Conservation (phyloP, 2,329 filamentous ascomycete species). For the Ophiobolus disseminans region DNA sequence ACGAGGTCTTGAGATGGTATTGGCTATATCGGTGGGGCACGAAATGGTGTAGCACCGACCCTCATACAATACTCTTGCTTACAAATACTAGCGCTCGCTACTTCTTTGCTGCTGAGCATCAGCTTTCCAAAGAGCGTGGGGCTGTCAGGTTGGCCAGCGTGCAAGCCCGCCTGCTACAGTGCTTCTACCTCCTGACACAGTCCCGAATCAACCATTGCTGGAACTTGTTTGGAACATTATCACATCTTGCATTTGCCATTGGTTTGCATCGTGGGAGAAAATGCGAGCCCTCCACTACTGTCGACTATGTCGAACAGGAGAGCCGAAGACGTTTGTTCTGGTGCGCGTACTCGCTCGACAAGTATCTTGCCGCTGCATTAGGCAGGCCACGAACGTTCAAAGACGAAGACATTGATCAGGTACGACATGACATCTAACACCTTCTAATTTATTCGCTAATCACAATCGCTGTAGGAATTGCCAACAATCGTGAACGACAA, state of each 20-base stretch:
- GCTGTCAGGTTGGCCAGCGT: conserved; percentile 63
- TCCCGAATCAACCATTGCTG: conserved; percentile 67
- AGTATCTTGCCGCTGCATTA: conserved; percentile 68
- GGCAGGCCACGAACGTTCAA: conserved; percentile 67
- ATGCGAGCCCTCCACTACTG: conserved; percentile 32
- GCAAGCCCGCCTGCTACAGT: conserved; percentile 65
- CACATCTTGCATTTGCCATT: conserved; percentile 60
- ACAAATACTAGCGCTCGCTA: conserved; percentile 45
- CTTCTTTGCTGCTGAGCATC: conserved; percentile 52
- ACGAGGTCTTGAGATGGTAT: too few species aligned
- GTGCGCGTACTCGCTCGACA: conserved; percentile 68
- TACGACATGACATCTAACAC: conserved; percentile 30
- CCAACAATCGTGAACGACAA: conserved; percentile 46
- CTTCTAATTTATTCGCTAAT: too few species aligned
- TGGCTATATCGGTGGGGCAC: not conserved
- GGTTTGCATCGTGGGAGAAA: conserved; percentile 53
- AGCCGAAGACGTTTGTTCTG: conserved; percentile 67
- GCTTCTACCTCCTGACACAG: conserved; percentile 65
- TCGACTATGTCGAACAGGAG: conserved; percentile 59
- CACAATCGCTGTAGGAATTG: conserved; percentile 44
- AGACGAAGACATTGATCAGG: conserved; percentile 70
- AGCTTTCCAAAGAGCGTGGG: conserved; percentile 60
- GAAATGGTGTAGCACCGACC: not conserved
- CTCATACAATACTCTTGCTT: not conserved
- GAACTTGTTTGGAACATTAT: conserved; percentile 65